These are phyloP conservation scores for Ophiobolus disseminans DNA, from an alignment of 2,329 filamentous ascomycete genomes.

Conservation along the genomic window DNA sequence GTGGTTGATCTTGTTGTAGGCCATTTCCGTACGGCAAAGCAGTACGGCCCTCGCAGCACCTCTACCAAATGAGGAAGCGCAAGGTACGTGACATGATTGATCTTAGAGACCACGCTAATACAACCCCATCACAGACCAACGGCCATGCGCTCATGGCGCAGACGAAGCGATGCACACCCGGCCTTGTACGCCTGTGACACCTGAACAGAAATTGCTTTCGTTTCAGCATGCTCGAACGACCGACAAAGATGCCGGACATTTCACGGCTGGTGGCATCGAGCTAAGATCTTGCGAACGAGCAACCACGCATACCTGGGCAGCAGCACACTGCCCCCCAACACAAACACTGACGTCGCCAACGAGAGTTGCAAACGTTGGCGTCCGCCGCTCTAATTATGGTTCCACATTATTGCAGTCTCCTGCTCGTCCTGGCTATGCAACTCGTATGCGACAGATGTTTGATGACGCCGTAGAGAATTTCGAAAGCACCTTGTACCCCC, in stretches of 20 bases:
- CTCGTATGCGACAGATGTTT: constrained; percentile 40
- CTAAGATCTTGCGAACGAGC: neutral
- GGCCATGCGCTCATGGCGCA: constrained; percentile 2
- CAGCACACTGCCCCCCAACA: neutral
- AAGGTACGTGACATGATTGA: neutral
- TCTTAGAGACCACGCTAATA: neutral
- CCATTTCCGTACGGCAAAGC: neutral
- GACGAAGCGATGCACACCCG: constrained; percentile 4
- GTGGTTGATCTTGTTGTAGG: neutral
- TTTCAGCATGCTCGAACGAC: neutral
- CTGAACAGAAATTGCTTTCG: constrained; percentile 2
- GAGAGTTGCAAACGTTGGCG: constrained; percentile 29
- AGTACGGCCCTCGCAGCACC: neutral
- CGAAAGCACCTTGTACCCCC: constrained; percentile 22
- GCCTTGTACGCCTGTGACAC: constrained; percentile 10
- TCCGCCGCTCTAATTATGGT: constrained; percentile 28
- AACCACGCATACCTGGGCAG: neutral
- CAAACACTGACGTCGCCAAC: constrained; percentile 6
- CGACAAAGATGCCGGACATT: neutral
- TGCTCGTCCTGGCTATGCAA: constrained; percentile 36
- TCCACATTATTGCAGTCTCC: constrained; percentile 34
- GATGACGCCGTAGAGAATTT: constrained; percentile 15
- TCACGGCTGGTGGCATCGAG: neutral
- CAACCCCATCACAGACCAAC: constrained; percentile 1
- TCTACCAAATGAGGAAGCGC: too few species aligned